Evolutionary conservation across 2,329 filamentous ascomycete genomes (phyloP), one percentile per base, ranked within the genome.

Genomic region (Lizonia empirigonia): DNA sequence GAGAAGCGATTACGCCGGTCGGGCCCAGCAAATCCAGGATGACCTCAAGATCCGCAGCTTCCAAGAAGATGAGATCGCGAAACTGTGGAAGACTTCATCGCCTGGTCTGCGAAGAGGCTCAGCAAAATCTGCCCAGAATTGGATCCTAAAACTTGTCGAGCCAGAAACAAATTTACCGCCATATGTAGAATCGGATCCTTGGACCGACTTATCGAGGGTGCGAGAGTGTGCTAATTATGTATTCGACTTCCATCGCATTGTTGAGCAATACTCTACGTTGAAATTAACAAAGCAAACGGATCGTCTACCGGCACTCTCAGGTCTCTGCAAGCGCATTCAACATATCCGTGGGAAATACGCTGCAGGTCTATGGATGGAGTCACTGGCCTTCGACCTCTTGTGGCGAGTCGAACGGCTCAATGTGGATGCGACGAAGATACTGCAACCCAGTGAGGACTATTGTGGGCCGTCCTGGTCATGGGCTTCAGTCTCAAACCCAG

Each of bases 391-490:
- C 33, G 58, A 62, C 26, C 52, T 63, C 13, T n/a, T 60, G 4
- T 63, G 58, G 58, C 52, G 60, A 15, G 44, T 61, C 16, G 41
- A 63, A 7, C 54, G 42, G 10, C 41, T 60, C 15, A 36, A 34
- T 23, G 35, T 30, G 1, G n/a, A 18, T 7, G 23, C 13, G 4
- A 39, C 13, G 4, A 30, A 10, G 3, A 13, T 23, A 15, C 19
- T 33, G 2, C 37, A 42, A 7, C 20, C 53, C 6, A 3, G 15
- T 1, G 40, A 51, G 7, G 30, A 35, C 10, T 57, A 55, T 18
- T 44, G 45, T 20, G 50, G 45, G 7, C 58, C 56, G 9, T 58
- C 56, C 2, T 62, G 60, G 58, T 63, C 58, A 3, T 63, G 56
- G 60, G 32, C 55, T 3, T 52, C 60, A 18, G 41, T 45, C n/a